Conservation (phyloP, 192 early-diverging fungal genomes). For the Rhizophagus prolifer region DNA sequence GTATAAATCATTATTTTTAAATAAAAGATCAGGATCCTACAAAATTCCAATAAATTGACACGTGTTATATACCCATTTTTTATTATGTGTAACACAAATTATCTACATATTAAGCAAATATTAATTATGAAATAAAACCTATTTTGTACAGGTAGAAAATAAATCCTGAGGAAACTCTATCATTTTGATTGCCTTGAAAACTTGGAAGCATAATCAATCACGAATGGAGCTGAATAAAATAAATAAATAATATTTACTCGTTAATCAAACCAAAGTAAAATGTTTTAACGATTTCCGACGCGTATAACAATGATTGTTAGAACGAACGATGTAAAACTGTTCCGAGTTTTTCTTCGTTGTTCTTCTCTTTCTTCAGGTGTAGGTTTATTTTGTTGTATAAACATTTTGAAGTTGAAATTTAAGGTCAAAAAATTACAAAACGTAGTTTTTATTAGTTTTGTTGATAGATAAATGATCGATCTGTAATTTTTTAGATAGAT, state of each 20-base stretch:
- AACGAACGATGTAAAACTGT: not conserved
- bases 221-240: slow-evolving; percentile 10
- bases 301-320: not conserved
- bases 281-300: not conserved
- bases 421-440: not conserved
- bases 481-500: not conserved
- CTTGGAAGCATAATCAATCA: not conserved
- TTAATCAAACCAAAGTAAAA: not conserved
- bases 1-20: too few relatives aligned
- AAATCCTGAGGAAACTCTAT: not conserved
- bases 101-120: too few relatives aligned
- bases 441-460: not conserved
- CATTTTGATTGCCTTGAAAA: not conserved
- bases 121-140: not conserved
- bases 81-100: too few relatives aligned
- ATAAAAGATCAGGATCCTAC: not conserved
- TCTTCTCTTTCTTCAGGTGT: slow-evolving; percentile 7
- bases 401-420: not conserved
- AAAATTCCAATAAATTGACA: not conserved
- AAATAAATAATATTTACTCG: not conserved
- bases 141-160: not conserved
- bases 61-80: not conserved
- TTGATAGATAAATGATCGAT: not conserved
- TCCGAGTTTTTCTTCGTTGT: not conserved
- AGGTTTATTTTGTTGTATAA: not conserved